Evolutionary conservation across 2,329 filamentous ascomycete species (phyloP), one percentile per base, ranked within the genome.

Genomic region (Aspergillus sp.): DNA sequence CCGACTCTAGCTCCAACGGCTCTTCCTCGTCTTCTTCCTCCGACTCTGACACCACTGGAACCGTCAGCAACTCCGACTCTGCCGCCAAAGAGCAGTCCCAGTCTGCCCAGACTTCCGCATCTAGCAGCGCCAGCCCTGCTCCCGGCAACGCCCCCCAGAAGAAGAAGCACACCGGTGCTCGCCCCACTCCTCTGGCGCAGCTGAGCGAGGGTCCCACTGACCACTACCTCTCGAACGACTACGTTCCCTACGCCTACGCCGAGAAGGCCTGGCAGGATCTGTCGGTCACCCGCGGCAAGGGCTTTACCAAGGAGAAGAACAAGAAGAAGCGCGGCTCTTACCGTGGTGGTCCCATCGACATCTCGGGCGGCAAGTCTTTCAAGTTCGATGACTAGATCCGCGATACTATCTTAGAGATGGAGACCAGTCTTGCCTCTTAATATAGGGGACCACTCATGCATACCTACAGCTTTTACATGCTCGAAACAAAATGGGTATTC

Each of bases 301-400:
- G 92, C 3, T 99, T 99, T 80, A 98, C 94, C 62, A 99, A 99
- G 83, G 95, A 98, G 82, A 99, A 99, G 88, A 99, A 99, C 81
- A 99, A 99, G 84, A 95, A 92, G 85, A 93, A 92, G 84, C 84
- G 88, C 69, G 95, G 95, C 54, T 91, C 89, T 66, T 99, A 96
- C 83, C 88, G 90, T 51, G 95, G 95, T 48, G 95, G 95, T 6
- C 78, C 84, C 55, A 96, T 99, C 70, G 93, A 99, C 74, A 90
- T 94, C 56, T 79, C 84, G 13, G 87, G 88, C 19, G 89, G 90
- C 65, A 93, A 94, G 78, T 90, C 91, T 60, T 90, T 96, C 81
- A 97, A 96, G 81, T 99, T 99, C 77, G 92, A 97, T 2, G 91
- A 96, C 71, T 96, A 86, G 51, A 27, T 54, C 23, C n/a, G 41